Evolutionary conservation across 495 filamentous ascomycete genomes (phyloP).

Genomic region (Aspergillus panamensis): DNA sequence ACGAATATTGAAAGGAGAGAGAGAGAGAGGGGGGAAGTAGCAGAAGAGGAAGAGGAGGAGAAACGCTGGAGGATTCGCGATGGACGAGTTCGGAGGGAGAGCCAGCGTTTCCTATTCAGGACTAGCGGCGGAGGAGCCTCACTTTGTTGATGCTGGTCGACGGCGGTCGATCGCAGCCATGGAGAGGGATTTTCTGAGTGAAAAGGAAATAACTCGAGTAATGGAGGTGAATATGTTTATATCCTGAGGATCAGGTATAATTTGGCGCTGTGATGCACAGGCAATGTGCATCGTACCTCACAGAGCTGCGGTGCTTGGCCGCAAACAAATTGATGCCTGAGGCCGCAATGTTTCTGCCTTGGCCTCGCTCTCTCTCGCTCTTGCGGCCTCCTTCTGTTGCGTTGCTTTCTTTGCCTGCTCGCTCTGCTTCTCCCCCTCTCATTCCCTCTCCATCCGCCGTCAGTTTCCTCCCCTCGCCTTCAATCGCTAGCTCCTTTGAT

Average conservation of each 20-base stretch:
- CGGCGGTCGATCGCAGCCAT: background rate
- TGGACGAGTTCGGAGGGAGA: constrained; percentile 25
- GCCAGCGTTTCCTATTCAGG: constrained; percentile 30
- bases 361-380: constrained; percentile 12
- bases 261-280: background rate
- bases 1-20: constrained; percentile 16
- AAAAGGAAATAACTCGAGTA: background rate
- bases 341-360: constrained; percentile 16
- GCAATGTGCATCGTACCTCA: background rate
- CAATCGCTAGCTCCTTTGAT: constrained; percentile 17
- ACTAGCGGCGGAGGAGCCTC: constrained; percentile 29
- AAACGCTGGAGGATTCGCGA: constrained; percentile 17
- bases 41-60: constrained; percentile 8
- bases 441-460: constrained; percentile 10
- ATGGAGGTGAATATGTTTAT: background rate
- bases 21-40: constrained; percentile 12
- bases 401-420: background rate
- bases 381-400: constrained; percentile 15
- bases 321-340: constrained; percentile 20
- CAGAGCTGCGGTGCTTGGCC: background rate
- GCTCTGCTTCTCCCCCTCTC: constrained; percentile 14
- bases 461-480: constrained; percentile 15
- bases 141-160: constrained; percentile 10
- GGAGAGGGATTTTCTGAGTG: background rate
- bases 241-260: too few relatives aligned